Evolutionary conservation across 495 filamentous ascomycete genomes (phyloP).

Genomic region (Aspergillus steynii): DNA sequence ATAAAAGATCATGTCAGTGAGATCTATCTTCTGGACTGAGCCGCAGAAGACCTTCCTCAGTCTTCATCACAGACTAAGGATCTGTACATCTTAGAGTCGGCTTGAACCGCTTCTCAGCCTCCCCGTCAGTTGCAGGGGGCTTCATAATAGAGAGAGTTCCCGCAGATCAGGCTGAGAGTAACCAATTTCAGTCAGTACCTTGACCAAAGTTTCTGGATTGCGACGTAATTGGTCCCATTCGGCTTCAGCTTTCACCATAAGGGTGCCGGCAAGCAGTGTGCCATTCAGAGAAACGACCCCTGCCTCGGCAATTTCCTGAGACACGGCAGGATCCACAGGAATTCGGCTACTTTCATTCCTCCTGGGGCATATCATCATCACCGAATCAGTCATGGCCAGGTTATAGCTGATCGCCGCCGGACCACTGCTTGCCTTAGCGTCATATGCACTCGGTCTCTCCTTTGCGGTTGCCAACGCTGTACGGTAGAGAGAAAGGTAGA

Average conservation of each 20-base stretch:
- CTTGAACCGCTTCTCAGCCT: not conserved
- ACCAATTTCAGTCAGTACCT: conserved; percentile 61
- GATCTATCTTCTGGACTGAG: not conserved
- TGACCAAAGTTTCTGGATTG: conserved; percentile 50
- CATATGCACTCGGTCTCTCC: conserved; percentile 5
- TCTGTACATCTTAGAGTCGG: not conserved
- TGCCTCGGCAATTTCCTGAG: conserved; percentile 40
- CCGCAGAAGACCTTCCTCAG: not conserved
- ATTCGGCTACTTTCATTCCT: conserved; percentile 42
- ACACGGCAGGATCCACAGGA: conserved; percentile 23
- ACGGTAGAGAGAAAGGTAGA: conserved; percentile 57
- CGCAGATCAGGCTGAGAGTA: conserved; percentile 41
- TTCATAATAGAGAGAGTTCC: conserved; percentile 25
- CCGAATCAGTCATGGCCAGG: conserved; percentile 66
- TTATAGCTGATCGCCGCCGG: conserved; percentile 73
- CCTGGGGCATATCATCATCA: conserved; percentile 71
- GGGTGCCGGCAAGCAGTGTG: conserved; percentile 75
- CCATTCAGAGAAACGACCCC: conserved; percentile 72
- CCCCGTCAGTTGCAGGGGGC: not conserved
- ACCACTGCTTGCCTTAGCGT: conserved; percentile 25
- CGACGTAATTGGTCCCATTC: conserved; percentile 67
- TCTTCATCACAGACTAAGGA: not conserved
- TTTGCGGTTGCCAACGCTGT: conserved; percentile 44
- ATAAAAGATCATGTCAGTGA: not conserved
- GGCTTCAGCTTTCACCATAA: conserved; percentile 72